Conservation (phyloP, 176 grass and related monocot genomes). For the Zizania latifolia region DNA sequence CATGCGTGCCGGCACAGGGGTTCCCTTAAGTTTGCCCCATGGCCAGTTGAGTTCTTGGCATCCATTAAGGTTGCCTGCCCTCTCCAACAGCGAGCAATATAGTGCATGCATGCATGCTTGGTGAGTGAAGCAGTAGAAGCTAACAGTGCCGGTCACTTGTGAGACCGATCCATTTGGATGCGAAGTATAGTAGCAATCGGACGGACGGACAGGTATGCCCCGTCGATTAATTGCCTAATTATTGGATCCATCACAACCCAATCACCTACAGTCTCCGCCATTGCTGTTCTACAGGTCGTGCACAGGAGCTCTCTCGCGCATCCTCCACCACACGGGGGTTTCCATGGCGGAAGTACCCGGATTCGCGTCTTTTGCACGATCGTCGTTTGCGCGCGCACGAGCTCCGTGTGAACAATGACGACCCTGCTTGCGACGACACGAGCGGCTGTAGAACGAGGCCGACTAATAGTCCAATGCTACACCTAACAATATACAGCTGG, state of each 20-base stretch:
- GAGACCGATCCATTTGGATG: background rate
- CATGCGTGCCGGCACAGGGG: slow-evolving; percentile 36
- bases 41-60: slow-evolving; percentile 39
- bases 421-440: background rate
- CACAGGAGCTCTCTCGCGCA: slow-evolving; percentile 12
- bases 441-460: background rate
- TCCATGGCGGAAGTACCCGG: background rate
- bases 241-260: slow-evolving; percentile 41
- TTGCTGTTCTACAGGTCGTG: background rate
- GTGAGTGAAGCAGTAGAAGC: background rate
- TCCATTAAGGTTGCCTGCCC: background rate
- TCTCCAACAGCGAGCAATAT: background rate
- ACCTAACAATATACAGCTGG: no score
- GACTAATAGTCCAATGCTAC: no score
- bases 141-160: background rate
- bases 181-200: background rate
- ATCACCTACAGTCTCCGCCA: slow-evolving; percentile 8
- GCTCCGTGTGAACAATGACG: background rate
- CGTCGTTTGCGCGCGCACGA: background rate
- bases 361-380: background rate
- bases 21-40: background rate
- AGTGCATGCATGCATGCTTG: background rate
- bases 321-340: background rate
- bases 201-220: slow-evolving; percentile 28
- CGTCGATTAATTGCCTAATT: slow-evolving; percentile 49